Evolutionary conservation across 73 alveolate genomes (phyloP), one percentile per base, ranked within the genome.

Genomic region (Tetrahymena malaccensis): DNA sequence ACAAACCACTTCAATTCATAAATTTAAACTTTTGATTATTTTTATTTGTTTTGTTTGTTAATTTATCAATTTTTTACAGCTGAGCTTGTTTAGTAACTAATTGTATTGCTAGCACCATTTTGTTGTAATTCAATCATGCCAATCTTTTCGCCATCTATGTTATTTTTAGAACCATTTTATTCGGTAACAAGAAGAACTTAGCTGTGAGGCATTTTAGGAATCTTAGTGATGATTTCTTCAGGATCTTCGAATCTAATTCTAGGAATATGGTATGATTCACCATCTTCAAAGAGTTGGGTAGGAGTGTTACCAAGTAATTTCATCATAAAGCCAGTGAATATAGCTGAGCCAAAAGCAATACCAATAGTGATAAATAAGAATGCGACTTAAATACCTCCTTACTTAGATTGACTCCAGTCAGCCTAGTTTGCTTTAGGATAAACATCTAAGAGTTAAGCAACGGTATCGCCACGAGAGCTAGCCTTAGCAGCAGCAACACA

Each of bases 401-500:
- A n/a, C 17, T 70, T 70, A n/a, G 89, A 70, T 70, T 70, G 25
- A 11, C 89, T 70, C 89, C 89, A 70, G 40, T 70, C 89, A 27
- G 89, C 2, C 1, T 25, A 34, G 31, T 25, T 27, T 19, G 89
- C 3, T 70, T 31, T 70, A 27, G 89, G 89, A 31, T 70, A 70
- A 70, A 70, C 37, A 8, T 70, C 89, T 70, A 70, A 70, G 17
- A 70, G 89, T 70, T 70, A 13, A 70, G 89, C 34, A 70, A 22
- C 22, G 25, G 3, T 27, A 31, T 70, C 89, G 22, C 89, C 89
- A 70, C 89, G 89, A 31, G 40, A 27, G 17, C 37, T 31, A 27
- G 89, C 89, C 89, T 70, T 70, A 27, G 89, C 2, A n/a, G 89
- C 89, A 70, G 89, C 89, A 17, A 98, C 96, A 50, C 98, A 96